These are phyloP conservation scores for Sherardia arvensis DNA, from an alignment of 257 asterid species.

Conservation along the genomic window DNA sequence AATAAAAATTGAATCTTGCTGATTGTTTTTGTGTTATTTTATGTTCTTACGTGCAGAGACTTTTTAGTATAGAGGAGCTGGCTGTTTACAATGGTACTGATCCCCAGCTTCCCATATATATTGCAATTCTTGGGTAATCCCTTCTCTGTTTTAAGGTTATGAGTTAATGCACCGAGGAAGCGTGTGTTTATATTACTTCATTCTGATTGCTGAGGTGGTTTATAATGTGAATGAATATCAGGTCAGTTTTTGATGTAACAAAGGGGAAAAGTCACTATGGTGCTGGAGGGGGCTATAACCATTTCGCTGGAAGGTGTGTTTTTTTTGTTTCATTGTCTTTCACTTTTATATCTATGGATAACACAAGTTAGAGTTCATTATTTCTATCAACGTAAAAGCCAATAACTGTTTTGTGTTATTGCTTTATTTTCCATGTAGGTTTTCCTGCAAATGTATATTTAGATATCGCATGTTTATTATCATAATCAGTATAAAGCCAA, in stretches of 20 bases:
- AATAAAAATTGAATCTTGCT: background rate
- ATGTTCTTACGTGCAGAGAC: conserved; percentile 23
- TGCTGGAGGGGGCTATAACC: conserved; percentile 72
- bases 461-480: no score
- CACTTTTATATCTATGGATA: background rate
- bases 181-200: background rate
- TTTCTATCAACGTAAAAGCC: background rate
- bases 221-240: conserved; percentile 12
- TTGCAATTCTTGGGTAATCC: conserved; percentile 66
- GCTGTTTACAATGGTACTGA: conserved; percentile 64
- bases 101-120: conserved; percentile 61
- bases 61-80: conserved; percentile 54
- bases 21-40: background rate
- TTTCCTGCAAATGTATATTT: no score
- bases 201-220: background rate
- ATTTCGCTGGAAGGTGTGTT: conserved; percentile 71
- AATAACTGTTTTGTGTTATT: no score
- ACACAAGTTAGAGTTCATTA: background rate
- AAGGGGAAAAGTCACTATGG: conserved; percentile 85
- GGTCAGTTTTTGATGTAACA: conserved; percentile 93
- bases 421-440: no score
- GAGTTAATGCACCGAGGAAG: background rate
- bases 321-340: background rate
- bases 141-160: background rate
- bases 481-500: no score